Evolutionary conservation across 2,329 filamentous ascomycete genomes (phyloP).

Genomic region (Penicillium sp.): DNA sequence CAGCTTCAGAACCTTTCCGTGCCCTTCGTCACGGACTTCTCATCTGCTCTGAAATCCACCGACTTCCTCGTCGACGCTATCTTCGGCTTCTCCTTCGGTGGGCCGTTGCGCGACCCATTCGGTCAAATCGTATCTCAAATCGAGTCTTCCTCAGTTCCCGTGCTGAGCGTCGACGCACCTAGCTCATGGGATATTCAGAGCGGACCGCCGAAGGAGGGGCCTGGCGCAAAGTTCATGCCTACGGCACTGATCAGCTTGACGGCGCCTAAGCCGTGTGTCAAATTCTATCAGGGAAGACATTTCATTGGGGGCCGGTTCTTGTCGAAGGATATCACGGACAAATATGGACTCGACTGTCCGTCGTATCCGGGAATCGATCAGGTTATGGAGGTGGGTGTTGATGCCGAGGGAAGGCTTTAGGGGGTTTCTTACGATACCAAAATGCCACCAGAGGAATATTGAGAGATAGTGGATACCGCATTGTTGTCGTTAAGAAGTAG

Average conservation of each 20-base stretch:
- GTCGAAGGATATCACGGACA: conserved; percentile 68
- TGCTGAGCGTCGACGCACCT: conserved; percentile 86
- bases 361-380: conserved; percentile 83
- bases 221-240: conserved; percentile 77
- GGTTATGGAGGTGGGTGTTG: conserved; percentile 65
- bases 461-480: background rate
- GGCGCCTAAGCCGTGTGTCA: conserved; percentile 84
- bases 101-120: conserved; percentile 89
- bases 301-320: conserved; percentile 92
- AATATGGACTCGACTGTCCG: conserved; percentile 80
- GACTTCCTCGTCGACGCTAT: conserved; percentile 89
- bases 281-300: conserved; percentile 78
- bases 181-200: conserved; percentile 90
- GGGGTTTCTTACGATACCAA: background rate
- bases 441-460: background rate
- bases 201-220: conserved; percentile 71
- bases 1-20: conserved; percentile 80
- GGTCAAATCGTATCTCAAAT: conserved; percentile 72
- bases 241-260: conserved; percentile 78
- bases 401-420: conserved; percentile 35
- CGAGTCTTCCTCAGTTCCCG: conserved; percentile 65
- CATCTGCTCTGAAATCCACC: conserved; percentile 57
- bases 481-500: conserved; percentile 3
- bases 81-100: conserved; percentile 92
- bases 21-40: conserved; percentile 78